These are phyloP conservation scores for Colletotrichum australisinense DNA, from an alignment of 2,329 filamentous ascomycete species.

Conservation along the genomic window DNA sequence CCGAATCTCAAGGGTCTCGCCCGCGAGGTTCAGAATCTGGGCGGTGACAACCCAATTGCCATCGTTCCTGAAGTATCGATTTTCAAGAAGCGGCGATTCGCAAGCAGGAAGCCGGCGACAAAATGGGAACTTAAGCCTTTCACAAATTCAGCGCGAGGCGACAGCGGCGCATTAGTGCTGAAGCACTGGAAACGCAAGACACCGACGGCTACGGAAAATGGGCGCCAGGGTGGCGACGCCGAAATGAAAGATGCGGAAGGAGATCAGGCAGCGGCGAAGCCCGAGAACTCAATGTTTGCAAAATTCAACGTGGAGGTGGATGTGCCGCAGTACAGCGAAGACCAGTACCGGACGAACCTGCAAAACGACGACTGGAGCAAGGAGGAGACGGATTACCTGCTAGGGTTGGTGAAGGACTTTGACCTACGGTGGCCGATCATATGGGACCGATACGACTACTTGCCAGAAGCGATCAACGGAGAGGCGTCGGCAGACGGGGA, in stretches of 20 bases:
- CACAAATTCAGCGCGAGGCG: conserved; percentile 77
- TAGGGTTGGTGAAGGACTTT: conserved; percentile 79
- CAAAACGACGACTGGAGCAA: conserved; percentile 85
- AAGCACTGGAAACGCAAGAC: conserved; percentile 83
- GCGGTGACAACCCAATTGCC: conserved; percentile 74
- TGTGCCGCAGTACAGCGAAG: conserved; percentile 85
- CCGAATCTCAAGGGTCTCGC: conserved; percentile 72
- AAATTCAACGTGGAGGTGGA: conserved; percentile 89
- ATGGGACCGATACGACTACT: conserved; percentile 90
- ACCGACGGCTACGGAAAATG: conserved; percentile 51
- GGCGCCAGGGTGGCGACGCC: conserved; percentile 37
- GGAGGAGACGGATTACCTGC: conserved; percentile 93
- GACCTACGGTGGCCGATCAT: conserved; percentile 93
- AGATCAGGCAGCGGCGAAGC: conserved; percentile 41
- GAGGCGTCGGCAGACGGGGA: conserved; percentile 58
- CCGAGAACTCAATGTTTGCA: conserved; percentile 76
- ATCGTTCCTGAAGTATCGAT: conserved; percentile 70
- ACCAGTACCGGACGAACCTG: conserved; percentile 84
- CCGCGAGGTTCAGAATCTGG: conserved; percentile 73
- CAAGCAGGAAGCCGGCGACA: conserved; percentile 65
- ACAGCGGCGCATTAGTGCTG: conserved; percentile 74
- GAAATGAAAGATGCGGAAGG: conserved; percentile 49
- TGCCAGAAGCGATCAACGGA: conserved; percentile 56
- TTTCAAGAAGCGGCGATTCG: conserved; percentile 69
- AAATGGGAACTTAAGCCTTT: conserved; percentile 79